Evolutionary conservation across 2,329 filamentous ascomycete genomes (phyloP).

Genomic region (Blastomyces parvus): DNA sequence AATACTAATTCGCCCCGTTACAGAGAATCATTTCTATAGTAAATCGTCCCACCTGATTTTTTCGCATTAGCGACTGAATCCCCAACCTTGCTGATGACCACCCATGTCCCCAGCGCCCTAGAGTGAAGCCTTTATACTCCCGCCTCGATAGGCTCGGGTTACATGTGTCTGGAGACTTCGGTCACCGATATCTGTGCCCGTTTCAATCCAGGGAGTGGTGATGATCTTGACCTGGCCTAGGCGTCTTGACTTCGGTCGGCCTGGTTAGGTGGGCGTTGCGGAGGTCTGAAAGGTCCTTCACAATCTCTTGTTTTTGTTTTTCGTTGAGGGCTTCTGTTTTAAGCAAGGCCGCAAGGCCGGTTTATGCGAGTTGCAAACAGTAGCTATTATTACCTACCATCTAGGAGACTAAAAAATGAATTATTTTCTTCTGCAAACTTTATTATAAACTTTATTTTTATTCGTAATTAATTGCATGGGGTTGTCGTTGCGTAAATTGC

Average conservation of each 20-base stretch:
- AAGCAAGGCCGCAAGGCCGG: no score
- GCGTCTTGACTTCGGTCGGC: conserved; percentile 68
- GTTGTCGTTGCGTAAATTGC: no score
- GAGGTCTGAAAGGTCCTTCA: conserved; percentile 71
- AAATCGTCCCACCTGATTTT: conserved; percentile 83
- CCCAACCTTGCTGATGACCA: conserved; percentile 89
- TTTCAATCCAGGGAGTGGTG: conserved; percentile 72
- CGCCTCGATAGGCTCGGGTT: conserved; percentile 27
- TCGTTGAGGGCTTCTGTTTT: no score
- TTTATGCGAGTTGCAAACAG: no score
- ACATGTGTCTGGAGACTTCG: conserved; percentile 19
- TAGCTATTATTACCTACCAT: no score
- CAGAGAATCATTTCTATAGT: conserved; percentile 97
- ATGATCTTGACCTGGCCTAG: conserved; percentile 79
- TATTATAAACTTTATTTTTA: no score
- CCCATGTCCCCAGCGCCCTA: conserved; percentile 73
- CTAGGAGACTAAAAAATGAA: no score
- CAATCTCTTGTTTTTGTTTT: conserved; percentile 44
- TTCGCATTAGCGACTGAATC: conserved; percentile 81
- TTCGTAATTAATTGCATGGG: no score
- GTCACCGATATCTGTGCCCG: conserved; percentile 30
- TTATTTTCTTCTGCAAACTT: no score
- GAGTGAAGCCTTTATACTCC: conserved; percentile 65
- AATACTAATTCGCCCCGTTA: conserved; percentile 15
- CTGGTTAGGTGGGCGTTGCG: conserved; percentile 70